Evolutionary conservation across 352 stramenopile species (phyloP).

Genomic region (Globisporangium megalacanthum): DNA sequence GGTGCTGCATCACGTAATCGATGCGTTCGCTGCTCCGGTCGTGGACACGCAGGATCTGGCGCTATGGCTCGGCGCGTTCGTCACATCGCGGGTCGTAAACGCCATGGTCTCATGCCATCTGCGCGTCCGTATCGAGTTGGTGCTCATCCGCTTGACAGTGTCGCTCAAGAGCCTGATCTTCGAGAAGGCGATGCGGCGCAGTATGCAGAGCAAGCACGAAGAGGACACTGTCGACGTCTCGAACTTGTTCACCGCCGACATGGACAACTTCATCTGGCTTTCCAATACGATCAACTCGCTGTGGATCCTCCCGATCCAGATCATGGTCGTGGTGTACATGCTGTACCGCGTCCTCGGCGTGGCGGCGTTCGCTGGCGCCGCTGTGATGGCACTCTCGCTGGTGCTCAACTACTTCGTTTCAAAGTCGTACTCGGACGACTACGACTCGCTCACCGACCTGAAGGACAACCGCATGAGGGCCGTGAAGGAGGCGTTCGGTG

Average conservation of each 20-base stretch:
- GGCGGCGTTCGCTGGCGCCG: slow-evolving; percentile 34
- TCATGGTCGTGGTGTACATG: slow-evolving; percentile 27
- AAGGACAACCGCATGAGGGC: slow-evolving; percentile 89
- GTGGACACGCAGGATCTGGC: slow-evolving; percentile 19
- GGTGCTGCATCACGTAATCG: slow-evolving; percentile 38
- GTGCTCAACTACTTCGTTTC: slow-evolving; percentile 42
- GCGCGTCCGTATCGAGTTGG: slow-evolving; percentile 20
- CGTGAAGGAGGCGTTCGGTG: slow-evolving; percentile 86
- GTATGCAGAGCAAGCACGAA: slow-evolving; percentile 9
- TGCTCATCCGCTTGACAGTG: slow-evolving; percentile 21
- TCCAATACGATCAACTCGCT: slow-evolving; percentile 37
- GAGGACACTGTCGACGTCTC: slow-evolving; percentile 19
- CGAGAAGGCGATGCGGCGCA: slow-evolving; percentile 25
- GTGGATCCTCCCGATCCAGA: slow-evolving; percentile 40
- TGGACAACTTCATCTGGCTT: slow-evolving; percentile 21
- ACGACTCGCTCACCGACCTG: slow-evolving; percentile 73
- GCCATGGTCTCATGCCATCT: slow-evolving; percentile 22
- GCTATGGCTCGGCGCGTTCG: slow-evolving; percentile 29
- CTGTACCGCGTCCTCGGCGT: slow-evolving; percentile 27
- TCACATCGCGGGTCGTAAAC: slow-evolving; percentile 22
- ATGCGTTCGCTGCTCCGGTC: slow-evolving; percentile 19
- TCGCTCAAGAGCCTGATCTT: slow-evolving; percentile 32
- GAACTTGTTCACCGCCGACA: slow-evolving; percentile 38
- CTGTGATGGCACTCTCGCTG: slow-evolving; percentile 26
- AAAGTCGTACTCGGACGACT: slow-evolving; percentile 30